A percentile compares a stretch with the other conserved stretches of the same genome.
Evolutionary conservation across 78 protist species (phyloP).

Genomic region (Dictyostelium intermedium): DNA sequence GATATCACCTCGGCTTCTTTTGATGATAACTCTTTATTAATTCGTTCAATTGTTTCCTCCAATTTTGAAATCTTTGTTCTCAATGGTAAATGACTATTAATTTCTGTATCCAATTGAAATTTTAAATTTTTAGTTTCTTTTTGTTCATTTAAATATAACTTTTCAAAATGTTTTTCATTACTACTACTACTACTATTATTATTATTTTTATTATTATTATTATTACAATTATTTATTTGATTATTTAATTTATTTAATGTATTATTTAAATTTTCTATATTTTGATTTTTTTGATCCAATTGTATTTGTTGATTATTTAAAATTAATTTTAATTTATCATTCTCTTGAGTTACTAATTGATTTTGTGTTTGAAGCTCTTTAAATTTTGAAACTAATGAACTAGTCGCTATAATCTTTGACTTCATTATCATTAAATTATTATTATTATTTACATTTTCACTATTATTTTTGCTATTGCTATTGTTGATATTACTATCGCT

Average conservation of each 20-base stretch:
- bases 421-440: not conserved
- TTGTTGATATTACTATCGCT: not conserved
- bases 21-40: not conserved
- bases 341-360: not conserved
- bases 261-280: not conserved
- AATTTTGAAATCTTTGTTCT: not conserved
- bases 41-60: not conserved
- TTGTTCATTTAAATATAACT: not conserved
- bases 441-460: not conserved
- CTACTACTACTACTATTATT: not conserved
- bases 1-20: not conserved
- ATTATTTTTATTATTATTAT: not conserved
- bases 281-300: not conserved
- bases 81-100: not conserved
- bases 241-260: not conserved
- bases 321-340: not conserved
- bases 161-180: not conserved
- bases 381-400: not conserved
- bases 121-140: not conserved
- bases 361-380: constrained; percentile 14
- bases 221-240: not conserved
- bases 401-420: constrained; percentile 15
- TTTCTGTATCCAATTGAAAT: constrained; percentile 14
- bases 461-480: not conserved
- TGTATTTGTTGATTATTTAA: not conserved